Base-by-base conservation (phyloP, 345 rosid species). In the Corchorus capsularis region DNA sequence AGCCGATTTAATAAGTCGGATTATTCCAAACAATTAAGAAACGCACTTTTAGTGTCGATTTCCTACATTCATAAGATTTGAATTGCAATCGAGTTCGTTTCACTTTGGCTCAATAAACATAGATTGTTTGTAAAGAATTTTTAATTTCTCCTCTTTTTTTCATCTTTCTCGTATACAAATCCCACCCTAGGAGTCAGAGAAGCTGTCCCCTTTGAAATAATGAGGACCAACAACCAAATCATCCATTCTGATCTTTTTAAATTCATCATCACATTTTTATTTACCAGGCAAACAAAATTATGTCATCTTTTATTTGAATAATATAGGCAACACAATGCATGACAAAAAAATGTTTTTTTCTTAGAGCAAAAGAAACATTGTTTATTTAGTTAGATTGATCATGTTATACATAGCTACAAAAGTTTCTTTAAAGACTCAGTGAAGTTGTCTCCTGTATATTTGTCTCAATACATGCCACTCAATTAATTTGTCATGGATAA, bases 101-200 rank as follows among this genome's bases (percentile, higher is more conserved):
- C 27, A 27, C 27, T 27, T 27, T 27, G 27, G 27, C 27, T 27
- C 27, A 27, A 27, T 27, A 27, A 27, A 27, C 27, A 27, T 27
- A 27, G 27, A 27, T 27, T 27, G 27, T 1, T 27, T 27, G 27
- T 27, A 27, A 27, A 27, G 1, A 27, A 27, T 0, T 0, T 27
- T 27, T 27, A 27, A 27, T 27, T 17, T 15, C 53, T 49, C 43
- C 43, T 34, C 4, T 52, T 6, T 34, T 69, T 69, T 32, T 34
- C 60, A 69, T n/a, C 73, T n/a, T 55, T 79, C 77, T 6, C 43
- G 6, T 39, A 39, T 39, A 39, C 61, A 79, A 59, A 65, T 78
- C 62, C 53, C 32, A 57, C 75, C 77, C 77, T 41, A 64, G 79
- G 83, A 77, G 73, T 78, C 74, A 63, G 71, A 53, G 17, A 50